These are phyloP conservation scores for Yarrowia keelungensis DNA, from an alignment of 805 yeast genomes.

Conservation along the genomic window DNA sequence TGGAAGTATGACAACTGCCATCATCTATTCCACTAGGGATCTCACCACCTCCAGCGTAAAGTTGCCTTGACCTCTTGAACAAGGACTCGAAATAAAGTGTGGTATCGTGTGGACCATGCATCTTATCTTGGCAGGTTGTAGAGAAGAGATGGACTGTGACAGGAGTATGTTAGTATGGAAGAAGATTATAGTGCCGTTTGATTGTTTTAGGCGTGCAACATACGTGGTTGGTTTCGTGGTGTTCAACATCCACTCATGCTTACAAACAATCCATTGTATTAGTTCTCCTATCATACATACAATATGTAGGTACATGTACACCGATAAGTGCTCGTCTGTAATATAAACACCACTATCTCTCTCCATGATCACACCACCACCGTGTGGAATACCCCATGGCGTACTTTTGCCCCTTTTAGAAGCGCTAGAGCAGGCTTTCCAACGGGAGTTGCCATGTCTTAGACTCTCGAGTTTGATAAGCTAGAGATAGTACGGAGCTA, in stretches of 20 bases:
- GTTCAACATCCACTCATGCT: too few relatives aligned
- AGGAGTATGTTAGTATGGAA: too few relatives aligned
- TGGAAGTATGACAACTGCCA: background rate
- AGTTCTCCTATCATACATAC: too few relatives aligned
- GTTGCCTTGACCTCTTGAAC: background rate
- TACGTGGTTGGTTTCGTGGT: too few relatives aligned
- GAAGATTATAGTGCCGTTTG: too few relatives aligned
- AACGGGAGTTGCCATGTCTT: slow-evolving; percentile 8
- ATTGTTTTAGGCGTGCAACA: too few relatives aligned
- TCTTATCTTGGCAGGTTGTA: slow-evolving; percentile 20
- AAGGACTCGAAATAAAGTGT: slow-evolving; percentile 5
- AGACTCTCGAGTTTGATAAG: slow-evolving; percentile 28
- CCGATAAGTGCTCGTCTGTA: too few relatives aligned
- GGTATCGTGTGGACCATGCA: slow-evolving; percentile 23
- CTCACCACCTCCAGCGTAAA: background rate
- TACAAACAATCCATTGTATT: too few relatives aligned
- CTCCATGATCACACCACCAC: background rate
- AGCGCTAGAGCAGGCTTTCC: background rate
- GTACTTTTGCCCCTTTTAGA: slow-evolving; percentile 23
- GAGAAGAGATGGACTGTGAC: background rate
- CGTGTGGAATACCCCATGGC: slow-evolving; percentile 15
- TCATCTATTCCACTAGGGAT: too few relatives aligned
- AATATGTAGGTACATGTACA: too few relatives aligned
- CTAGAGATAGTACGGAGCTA: slow-evolving; percentile 7
- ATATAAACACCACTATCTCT: background rate